phyloP scores from a whole-genome alignment of 345 rosid species.

The Gossypioides kirkii region DNA sequence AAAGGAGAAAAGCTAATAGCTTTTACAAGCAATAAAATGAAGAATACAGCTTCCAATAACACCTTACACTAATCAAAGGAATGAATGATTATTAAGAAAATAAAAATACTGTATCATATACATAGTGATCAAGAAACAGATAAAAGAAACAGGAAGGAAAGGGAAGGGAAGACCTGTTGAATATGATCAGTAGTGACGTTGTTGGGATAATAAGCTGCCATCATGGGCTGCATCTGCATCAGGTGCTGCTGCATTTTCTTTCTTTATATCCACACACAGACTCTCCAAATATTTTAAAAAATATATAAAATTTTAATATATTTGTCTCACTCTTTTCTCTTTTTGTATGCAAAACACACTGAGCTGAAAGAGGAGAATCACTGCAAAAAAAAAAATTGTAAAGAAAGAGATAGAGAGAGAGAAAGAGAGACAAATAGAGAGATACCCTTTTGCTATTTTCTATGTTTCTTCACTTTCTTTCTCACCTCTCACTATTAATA shows the following conservation, averaged over 20 bases:
- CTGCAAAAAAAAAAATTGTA: slow-evolving; percentile 25
- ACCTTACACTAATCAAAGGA: background rate
- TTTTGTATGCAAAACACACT: slow-evolving; percentile 17
- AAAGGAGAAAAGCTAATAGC: slow-evolving; percentile 22
- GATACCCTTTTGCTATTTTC: slow-evolving; percentile 23
- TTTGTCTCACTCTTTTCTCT: slow-evolving; percentile 9
- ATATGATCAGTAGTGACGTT: slow-evolving; percentile 99
- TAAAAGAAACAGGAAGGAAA: background rate
- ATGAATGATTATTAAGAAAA: background rate
- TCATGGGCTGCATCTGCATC: slow-evolving; percentile 99
- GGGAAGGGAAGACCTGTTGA: slow-evolving; percentile 68
- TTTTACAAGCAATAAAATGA: slow-evolving; percentile 21
- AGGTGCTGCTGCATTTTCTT: slow-evolving; percentile 97
- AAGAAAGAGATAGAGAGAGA: slow-evolving; percentile 13
- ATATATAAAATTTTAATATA: slow-evolving; percentile 9
- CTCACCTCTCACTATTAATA: background rate
- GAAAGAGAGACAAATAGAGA: slow-evolving; percentile 2
- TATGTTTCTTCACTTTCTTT: slow-evolving; percentile 16
- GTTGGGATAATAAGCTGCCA: slow-evolving; percentile 98
- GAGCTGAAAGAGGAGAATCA: slow-evolving; percentile 28
- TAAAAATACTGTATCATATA: background rate
- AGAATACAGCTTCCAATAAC: slow-evolving; percentile 18
- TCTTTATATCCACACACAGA: slow-evolving; percentile 37
- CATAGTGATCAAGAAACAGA: background rate
- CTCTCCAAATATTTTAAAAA: background rate